A percentile compares a stretch with the other conserved stretches of the same genome.
These are phyloP conservation scores for Amaranthus cruentus DNA, from an alignment of 148 eudicot genomes.

Conservation along the genomic window DNA sequence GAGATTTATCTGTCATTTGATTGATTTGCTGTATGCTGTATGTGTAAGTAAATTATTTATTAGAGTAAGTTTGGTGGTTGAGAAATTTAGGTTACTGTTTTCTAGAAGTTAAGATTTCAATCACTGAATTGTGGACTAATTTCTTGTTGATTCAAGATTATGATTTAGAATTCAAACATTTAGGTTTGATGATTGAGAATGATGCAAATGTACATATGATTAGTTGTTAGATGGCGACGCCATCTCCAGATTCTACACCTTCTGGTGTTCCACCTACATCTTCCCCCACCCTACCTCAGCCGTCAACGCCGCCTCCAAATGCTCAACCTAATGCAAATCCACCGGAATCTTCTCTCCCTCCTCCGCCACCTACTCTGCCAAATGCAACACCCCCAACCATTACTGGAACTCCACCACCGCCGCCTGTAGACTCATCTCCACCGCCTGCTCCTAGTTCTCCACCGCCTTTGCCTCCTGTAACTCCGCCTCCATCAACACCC, in stretches of 20 bases:
- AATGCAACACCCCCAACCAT: slow-evolving; percentile 29
- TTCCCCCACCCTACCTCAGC: slow-evolving; percentile 18
- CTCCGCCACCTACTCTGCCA: slow-evolving; percentile 26
- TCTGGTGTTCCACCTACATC: slow-evolving; percentile 30
- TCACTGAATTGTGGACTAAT: slow-evolving; percentile 9
- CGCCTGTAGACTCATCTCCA: slow-evolving; percentile 28
- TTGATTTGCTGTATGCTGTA: background rate
- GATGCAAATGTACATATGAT: slow-evolving; percentile 11
- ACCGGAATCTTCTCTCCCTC: slow-evolving; percentile 26
- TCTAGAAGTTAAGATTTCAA: slow-evolving; percentile 17
- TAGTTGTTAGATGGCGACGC: slow-evolving; percentile 37
- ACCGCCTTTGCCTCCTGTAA: slow-evolving; percentile 21
- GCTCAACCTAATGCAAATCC: slow-evolving; percentile 30
- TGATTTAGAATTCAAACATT: slow-evolving; percentile 1
- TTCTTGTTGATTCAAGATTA: slow-evolving; percentile 1
- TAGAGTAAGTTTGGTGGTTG: slow-evolving; percentile 26
- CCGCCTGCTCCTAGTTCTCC: slow-evolving; percentile 29
- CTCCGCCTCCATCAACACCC: slow-evolving; percentile 33
- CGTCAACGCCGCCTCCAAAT: slow-evolving; percentile 26
- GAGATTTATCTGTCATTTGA: slow-evolving; percentile 17
- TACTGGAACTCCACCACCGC: slow-evolving; percentile 33
- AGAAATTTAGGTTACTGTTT: slow-evolving; percentile 15
- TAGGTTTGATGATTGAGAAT: slow-evolving; percentile 3
- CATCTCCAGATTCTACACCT: slow-evolving; percentile 42
- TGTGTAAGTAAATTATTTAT: background rate